Base-by-base conservation (phyloP, 2,329 filamentous ascomycete species). In the Penicillium rolfsii region DNA sequence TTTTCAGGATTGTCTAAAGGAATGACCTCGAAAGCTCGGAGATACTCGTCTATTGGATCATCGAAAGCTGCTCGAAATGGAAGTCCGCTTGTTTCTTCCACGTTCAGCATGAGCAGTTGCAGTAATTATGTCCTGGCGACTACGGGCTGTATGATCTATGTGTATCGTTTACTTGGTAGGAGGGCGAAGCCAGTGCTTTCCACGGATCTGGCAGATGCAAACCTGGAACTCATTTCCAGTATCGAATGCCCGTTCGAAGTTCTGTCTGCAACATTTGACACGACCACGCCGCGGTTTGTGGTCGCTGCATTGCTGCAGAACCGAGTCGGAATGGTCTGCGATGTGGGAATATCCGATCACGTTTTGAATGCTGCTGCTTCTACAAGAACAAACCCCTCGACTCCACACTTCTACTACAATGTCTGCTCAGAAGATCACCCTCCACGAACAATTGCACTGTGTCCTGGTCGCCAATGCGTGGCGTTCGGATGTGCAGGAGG, bases 391-490 rank as follows among this genome's bases (percentile, higher is more conserved):
- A 73, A 69, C 8, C 55, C 74, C 65, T 38, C 70, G 55, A 60
- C 80, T 55, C 67, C 81, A 58, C 65, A 72, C 72, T 79, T 76
- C 67, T 83, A 81, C 68, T 78, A 81, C 43, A 79, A 84, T 62
- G 69, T 90, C 43, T 88, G 87, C 68, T 85, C 83, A 1, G 75
- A 82, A 40, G 83, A 89, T 56, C 86, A 89, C 63, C 84, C 84
- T 16, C 87, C 88, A 12, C 82, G 84, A n/a, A 88, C 85, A 41
- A 82, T 89, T 9, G 84, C 87, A 0, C 84, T 90, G 36, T 89
- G 85, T 65, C 87, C 87, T n/a, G 84, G 87, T 59, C 81, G 85
- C 49, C 81, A 82, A 54, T 89, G 86, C 65, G 84, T 89, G 36
- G 87, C 86, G 8, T 90, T 89, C 76, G 87, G 87, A 14, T 88